Evolutionary conservation across 2,329 filamentous ascomycete species (phyloP), one percentile per base, ranked within the genome.

Genomic region (Xylaria sp.): DNA sequence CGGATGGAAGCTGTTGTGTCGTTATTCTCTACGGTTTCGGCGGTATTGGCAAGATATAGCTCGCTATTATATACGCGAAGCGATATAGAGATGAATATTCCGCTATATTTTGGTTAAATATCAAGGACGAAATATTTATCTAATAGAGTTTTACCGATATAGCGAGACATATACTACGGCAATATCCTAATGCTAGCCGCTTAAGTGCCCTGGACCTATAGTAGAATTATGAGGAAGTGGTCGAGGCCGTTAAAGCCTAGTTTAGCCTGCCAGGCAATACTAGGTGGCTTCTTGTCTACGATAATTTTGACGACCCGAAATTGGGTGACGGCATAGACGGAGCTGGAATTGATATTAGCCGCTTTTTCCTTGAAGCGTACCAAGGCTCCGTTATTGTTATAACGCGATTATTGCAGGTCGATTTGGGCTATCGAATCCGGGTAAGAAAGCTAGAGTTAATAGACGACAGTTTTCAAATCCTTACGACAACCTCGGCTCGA

Each of bases 311-410:
- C 65, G 77, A 81, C 46, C 80, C 79, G 5, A 77, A 75, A 55
- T 56, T 78, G 23, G 36, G 68, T 34, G 62, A 62, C 30, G 39
- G 59, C 53, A 56, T 45, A 6, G 67, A 78, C 13, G 18, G 70
- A 65, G 25, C 32, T 8, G 70, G 68, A 63, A 73, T 79, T 30
- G 75, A 82, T 69, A 78, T 82, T 41, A 72, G 69, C 1, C 67
- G 59, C 10, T 79, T 74, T 60, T 59, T 81, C n/a, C 79, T 78
- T 18, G 63, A 68, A 10, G 69, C 76, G 2, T 68, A 82, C 52
- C 80, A 83, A 64, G 82, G 81, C 18, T 78, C 79, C 1, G 77
- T 84, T 55, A 72, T 84, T 20, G 75, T 84, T 23, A 84, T 81
- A 4, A 81, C 80, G 13, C 74, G 80, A 15, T 76, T 73, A 52